phyloP scores from a whole-genome alignment of 495 filamentous ascomycete species.

The Trichocladium uniseriatum region DNA sequence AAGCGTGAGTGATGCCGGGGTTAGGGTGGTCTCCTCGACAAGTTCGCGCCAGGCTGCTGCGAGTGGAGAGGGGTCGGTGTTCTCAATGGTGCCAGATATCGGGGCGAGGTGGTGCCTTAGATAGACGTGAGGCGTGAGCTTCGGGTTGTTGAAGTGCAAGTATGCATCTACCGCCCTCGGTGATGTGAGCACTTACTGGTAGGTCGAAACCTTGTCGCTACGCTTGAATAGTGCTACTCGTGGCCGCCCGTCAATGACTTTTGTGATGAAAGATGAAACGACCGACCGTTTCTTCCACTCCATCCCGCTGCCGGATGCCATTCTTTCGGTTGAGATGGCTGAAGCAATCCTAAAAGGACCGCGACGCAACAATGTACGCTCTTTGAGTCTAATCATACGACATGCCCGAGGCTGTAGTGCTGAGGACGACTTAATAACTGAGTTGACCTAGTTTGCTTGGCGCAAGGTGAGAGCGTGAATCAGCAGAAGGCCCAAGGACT shows the following conservation, averaged over 20 bases:
- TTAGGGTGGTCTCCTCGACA: constrained; percentile 51
- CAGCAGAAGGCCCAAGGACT: no score
- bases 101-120: constrained; percentile 45
- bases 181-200: constrained; percentile 30
- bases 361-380: no score
- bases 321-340: no score
- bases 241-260: constrained; percentile 24
- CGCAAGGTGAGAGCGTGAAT: no score
- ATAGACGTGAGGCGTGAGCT: neutral
- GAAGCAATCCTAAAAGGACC: no score
- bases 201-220: constrained; percentile 48
- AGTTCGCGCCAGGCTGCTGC: constrained; percentile 54
- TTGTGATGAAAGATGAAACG: constrained; percentile 50
- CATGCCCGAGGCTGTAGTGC: no score
- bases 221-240: constrained; percentile 50
- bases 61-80: constrained; percentile 40
- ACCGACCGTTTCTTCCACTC: constrained; percentile 36
- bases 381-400: no score
- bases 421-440: no score
- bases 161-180: neutral
- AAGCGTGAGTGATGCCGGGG: constrained; percentile 34
- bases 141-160: neutral
- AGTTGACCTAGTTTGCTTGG: no score
- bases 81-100: constrained; percentile 52
- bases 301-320: neutral